Evolutionary conservation across 225 moss, liverwort and hornwort genomes (phyloP).

Genomic region (Neckera pumila): DNA sequence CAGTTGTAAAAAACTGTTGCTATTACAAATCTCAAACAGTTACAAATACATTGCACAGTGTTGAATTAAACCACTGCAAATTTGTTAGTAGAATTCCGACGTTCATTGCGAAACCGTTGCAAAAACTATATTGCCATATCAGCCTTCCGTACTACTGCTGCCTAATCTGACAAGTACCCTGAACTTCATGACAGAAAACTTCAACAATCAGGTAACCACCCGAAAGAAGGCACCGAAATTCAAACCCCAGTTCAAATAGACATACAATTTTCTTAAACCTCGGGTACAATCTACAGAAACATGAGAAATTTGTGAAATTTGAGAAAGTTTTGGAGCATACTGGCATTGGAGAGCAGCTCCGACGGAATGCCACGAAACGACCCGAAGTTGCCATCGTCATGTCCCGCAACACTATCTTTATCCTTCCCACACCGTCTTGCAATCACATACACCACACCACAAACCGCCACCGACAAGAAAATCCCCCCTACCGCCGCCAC

Average conservation of each 20-base stretch:
- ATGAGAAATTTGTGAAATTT: not conserved
- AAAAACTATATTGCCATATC: not conserved
- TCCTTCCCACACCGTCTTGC: constrained; percentile 15
- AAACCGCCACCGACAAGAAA: constrained; percentile 6
- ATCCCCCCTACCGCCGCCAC: constrained; percentile 26
- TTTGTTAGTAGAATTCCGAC: not conserved
- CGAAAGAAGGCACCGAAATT: not conserved
- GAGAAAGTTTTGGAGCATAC: constrained; percentile 13
- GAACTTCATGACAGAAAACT: not conserved
- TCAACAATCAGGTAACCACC: no score
- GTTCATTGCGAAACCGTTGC: not conserved
- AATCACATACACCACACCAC: constrained; percentile 8
- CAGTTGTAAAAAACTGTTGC: no score
- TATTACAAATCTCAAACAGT: not conserved
- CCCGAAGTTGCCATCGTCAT: constrained; percentile 19
- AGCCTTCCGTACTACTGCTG: not conserved
- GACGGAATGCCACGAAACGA: constrained; percentile 84
- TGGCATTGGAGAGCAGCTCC: constrained; percentile 86
- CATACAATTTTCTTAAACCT: not conserved
- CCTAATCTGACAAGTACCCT: not conserved
- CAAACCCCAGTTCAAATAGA: not conserved
- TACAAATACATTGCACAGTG: not conserved
- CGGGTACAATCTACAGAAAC: not conserved
- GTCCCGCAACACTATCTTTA: constrained; percentile 19
- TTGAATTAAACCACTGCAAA: not conserved